Percentiles rank a stretch among this genome's conserved stretches.
These are phyloP conservation scores for Pseudomicrostroma phylloplanum DNA, from an alignment of 1,284 basidiomycete genomes.

Conservation along the genomic window DNA sequence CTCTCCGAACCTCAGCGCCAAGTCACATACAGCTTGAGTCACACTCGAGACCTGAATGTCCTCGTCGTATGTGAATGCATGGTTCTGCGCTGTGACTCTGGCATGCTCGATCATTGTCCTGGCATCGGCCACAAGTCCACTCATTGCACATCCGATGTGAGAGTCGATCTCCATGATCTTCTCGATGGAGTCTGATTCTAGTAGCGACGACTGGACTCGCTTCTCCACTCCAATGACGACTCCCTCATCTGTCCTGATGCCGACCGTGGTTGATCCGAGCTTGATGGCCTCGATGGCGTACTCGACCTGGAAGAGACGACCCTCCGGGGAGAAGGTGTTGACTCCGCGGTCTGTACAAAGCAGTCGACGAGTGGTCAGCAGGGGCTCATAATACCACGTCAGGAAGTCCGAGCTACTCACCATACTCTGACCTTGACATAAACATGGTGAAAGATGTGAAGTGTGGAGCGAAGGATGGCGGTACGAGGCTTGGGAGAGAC, in stretches of 20 bases:
- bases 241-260: constrained; percentile 65
- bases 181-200: constrained; percentile 92
- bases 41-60: constrained; percentile 74
- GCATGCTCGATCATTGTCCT: constrained; percentile 99
- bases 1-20: constrained; percentile 95
- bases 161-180: constrained; percentile 99
- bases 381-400: neutral
- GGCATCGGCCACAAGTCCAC: constrained; percentile 92
- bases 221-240: constrained; percentile 95
- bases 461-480: too few relatives aligned
- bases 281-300: constrained; percentile 71
- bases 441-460: constrained; percentile 9
- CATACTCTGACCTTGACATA: constrained; percentile 16
- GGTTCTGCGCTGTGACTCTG: constrained; percentile 83
- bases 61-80: constrained; percentile 95
- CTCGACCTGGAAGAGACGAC: constrained; percentile 88
- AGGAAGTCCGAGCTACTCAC: constrained; percentile 7
- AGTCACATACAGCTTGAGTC: constrained; percentile 95
- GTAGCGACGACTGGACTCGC: constrained; percentile 90
- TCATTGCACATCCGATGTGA: constrained; percentile 97
- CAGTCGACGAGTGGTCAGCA: neutral
- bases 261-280: constrained; percentile 90
- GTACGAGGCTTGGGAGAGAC: too few relatives aligned
- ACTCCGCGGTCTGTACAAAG: constrained; percentile 75
- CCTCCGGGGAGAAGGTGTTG: constrained; percentile 98